phyloP scores from a whole-genome alignment of 805 yeast species.

The Teunomyces gatunensis region DNA sequence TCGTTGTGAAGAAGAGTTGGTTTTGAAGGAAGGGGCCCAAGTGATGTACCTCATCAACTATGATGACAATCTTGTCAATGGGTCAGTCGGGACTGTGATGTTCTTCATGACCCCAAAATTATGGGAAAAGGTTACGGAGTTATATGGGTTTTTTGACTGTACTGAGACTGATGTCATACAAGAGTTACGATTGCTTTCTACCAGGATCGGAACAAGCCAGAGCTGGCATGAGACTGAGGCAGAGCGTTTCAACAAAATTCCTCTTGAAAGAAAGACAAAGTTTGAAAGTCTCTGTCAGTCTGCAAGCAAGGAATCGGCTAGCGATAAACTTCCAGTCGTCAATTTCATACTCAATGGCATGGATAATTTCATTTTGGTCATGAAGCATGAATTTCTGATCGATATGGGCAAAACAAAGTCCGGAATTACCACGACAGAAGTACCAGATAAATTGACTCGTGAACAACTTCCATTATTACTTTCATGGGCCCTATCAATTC shows the following conservation, averaged over 20 bases:
- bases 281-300: constrained; percentile 18
- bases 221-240: constrained; percentile 18
- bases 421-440: constrained; percentile 11
- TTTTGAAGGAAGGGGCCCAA: constrained; percentile 81
- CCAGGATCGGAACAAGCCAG: constrained; percentile 20
- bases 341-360: constrained; percentile 39
- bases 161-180: constrained; percentile 17
- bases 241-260: constrained; percentile 16
- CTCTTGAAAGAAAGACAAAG: constrained; percentile 23
- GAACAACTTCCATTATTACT: constrained; percentile 66
- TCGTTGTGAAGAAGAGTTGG: constrained; percentile 66
- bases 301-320: constrained; percentile 21
- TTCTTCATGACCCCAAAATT: constrained; percentile 42
- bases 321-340: constrained; percentile 43
- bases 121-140: constrained; percentile 22
- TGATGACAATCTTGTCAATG: constrained; percentile 81
- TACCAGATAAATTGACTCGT: constrained; percentile 35
- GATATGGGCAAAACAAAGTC: constrained; percentile 18
- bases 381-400: constrained; percentile 36
- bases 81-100: constrained; percentile 78
- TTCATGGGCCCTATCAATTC: constrained; percentile 84
- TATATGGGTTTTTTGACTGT: constrained; percentile 18
- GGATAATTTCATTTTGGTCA: constrained; percentile 30
- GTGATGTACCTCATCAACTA: constrained; percentile 87
- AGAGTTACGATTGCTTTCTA: constrained; percentile 21